These are phyloP conservation scores for Calocybe gangraenosa DNA, from an alignment of 768 basidiomycete species.

Conservation along the genomic window DNA sequence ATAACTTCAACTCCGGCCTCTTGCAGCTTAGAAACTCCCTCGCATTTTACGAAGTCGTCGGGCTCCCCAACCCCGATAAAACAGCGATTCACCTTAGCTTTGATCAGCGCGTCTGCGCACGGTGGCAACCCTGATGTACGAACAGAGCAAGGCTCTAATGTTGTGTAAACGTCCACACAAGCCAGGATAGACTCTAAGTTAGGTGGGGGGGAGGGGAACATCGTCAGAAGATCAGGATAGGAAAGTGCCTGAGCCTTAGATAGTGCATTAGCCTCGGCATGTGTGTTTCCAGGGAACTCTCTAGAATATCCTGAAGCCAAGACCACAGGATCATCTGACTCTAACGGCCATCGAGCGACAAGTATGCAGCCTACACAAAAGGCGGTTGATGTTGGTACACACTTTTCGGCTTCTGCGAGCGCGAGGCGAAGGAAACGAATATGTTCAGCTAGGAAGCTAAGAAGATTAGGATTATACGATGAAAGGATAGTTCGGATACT, in stretches of 20 bases:
- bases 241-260: conserved; percentile 58
- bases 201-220: conserved; percentile 36
- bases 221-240: conserved; percentile 34
- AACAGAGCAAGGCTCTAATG: conserved; percentile 93
- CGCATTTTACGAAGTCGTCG: conserved; percentile 90
- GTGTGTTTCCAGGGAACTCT: conserved; percentile 91
- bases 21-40: conserved; percentile 72
- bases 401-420: conserved; percentile 67
- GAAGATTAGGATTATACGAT: background rate
- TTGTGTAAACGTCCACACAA: conserved; percentile 82
- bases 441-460: conserved; percentile 18
- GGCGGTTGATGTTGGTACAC: conserved; percentile 64
- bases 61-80: conserved; percentile 91
- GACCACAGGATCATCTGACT: conserved; percentile 38
- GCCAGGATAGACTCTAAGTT: conserved; percentile 47
- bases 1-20: conserved; percentile 71
- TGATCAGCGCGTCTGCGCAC: conserved; percentile 81
- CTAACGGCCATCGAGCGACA: conserved; percentile 40
- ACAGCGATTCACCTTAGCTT: conserved; percentile 66
- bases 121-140: conserved; percentile 83
- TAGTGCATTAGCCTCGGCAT: conserved; percentile 94
- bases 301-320: conserved; percentile 85
- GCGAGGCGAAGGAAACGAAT: conserved; percentile 56
- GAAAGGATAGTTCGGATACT: background rate
- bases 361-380: conserved; percentile 93